Evolutionary conservation across 345 rosid species (phyloP).

Genomic region (Gynandropsis gynandra): DNA sequence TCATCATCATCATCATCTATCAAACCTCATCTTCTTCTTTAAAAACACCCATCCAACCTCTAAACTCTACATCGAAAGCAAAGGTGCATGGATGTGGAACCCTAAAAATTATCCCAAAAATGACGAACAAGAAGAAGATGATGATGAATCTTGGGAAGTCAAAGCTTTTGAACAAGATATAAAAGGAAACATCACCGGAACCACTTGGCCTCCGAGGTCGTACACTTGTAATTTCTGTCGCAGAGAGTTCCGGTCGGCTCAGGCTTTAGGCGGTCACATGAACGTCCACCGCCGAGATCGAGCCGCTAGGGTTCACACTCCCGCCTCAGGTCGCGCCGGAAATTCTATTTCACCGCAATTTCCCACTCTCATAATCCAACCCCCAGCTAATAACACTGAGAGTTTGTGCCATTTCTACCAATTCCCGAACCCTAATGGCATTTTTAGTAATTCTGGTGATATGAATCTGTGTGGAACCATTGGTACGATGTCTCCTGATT

Average conservation of each 20-base stretch:
- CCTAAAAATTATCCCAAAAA: constrained; percentile 26
- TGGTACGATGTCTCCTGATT: too few relatives aligned
- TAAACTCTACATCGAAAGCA: too few relatives aligned
- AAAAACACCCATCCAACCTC: neutral
- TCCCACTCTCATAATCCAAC: too few relatives aligned
- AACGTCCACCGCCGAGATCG: constrained; percentile 97
- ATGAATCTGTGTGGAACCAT: too few relatives aligned
- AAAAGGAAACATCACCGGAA: constrained; percentile 49
- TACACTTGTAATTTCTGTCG: constrained; percentile 90
- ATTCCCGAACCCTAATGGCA: too few relatives aligned
- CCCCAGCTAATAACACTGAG: too few relatives aligned
- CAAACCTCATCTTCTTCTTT: neutral
- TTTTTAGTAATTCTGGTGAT: too few relatives aligned
- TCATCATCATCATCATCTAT: too few relatives aligned
- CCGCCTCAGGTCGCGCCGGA: too few relatives aligned
- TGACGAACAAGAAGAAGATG: constrained; percentile 25
- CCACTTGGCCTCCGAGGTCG: constrained; percentile 97
- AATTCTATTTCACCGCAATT: too few relatives aligned
- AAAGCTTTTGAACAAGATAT: constrained; percentile 33
- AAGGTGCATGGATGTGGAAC: constrained; percentile 60
- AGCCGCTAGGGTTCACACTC: constrained; percentile 44
- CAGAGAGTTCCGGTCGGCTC: constrained; percentile 92
- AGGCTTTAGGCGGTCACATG: constrained; percentile 99
- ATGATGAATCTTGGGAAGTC: constrained; percentile 93
- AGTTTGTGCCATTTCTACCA: too few relatives aligned